Base-by-base conservation (phyloP, 371 early-diverging fungal genomes). In the Blastocladiella emersonii region DNA sequence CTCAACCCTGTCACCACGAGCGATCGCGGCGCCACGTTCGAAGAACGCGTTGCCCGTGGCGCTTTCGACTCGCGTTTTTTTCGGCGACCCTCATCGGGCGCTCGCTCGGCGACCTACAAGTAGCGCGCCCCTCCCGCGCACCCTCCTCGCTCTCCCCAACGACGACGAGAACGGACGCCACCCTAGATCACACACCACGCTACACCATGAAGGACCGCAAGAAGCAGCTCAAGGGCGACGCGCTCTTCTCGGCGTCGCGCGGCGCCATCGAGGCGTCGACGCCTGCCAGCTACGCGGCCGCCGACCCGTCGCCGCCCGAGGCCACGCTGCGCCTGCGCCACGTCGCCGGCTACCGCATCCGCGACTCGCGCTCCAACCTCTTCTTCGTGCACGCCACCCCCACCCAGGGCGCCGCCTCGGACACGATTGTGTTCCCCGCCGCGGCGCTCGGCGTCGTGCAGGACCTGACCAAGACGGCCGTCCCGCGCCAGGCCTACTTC, bases 401-500 rank as follows among this genome's bases (percentile, higher is more conserved):
- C n/a, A n/a, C n/a, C n/a, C n/a, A n/a, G n/a, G n/a, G n/a, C n/a
- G n/a, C n/a, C n/a, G n/a, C n/a, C n/a, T n/a, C n/a, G n/a, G n/a
- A n/a, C n/a, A 21, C 45, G 34, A 61, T 70, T 63, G 64, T 68
- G 3, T 72, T 66, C 64, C 68, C 68, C 21, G 72, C 72, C 25
- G 72, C 65, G 3, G 45, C 67, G 12, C 64, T 71, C n/a, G 72
- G 72, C 25, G 65, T 71, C 21, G 69, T 71, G n/a, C 70, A 67
- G 63, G 66, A 69, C 56, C 27, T 51, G 12, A 39, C 49, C 21
- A 34, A 13, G 21, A 64, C 62, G 63, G 61, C 43, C 6, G 19
- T 8, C 5, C 21, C 21, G 5, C 7, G 10, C 1, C 72, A 69
- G 44, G 36, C 64, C 21, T 66, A 69, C 55, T 66, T 64, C 21